Evolutionary conservation across 345 rosid species (phyloP), one percentile per base, ranked within the genome.

Genomic region (Clausena lansium): DNA sequence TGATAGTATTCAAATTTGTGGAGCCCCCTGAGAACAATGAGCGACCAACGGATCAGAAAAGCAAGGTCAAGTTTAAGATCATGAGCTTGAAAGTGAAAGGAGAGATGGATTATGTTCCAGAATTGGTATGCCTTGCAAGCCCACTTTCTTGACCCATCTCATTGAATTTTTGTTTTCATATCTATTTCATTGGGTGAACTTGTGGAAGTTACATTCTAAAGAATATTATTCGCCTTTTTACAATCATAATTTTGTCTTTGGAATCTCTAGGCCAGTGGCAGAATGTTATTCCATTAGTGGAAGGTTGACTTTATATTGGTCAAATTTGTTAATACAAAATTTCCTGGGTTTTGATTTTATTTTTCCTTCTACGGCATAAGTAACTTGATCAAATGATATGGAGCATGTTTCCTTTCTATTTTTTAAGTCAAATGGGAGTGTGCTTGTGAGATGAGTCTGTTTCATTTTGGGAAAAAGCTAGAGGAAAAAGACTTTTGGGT

Each of bases 1-100:
- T 54, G 58, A 38, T 86, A 92, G 97, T 92, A 11, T 92, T 92
- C 88, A 92, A 92, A 82, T 92, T 92, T 80, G 97, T 92, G 79
- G 97, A 92, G 84, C 89, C 78, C 22, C 94, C 91, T 6, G 97
- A 92, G 83, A 90, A 82, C 28, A 86, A 87, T 62, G 94, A 86
- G 84, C 88, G 85, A 66, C 88, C 91, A 58, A 73, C 77, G 54
- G 90, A 82, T n/a, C 91, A 86, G 83, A 90, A 88, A 81, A 85
- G 86, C 87, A 84, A 67, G 77, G 94, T 86, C 71, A 92, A 92
- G 81, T 90, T 92, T 83, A 92, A 92, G 83, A 92, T 92, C 73
- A 82, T 89, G 93, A 92, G 97, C 83, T 76, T 92, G 80, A 92
- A 90, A 86, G 88, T 90, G 72, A 86, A 89, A 78, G 91, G 85